Percentiles rank a stretch among this genome's conserved stretches.
These are phyloP conservation scores for Pseudopithomyces chartarum DNA, from an alignment of 2,329 filamentous ascomycete species.

Conservation along the genomic window DNA sequence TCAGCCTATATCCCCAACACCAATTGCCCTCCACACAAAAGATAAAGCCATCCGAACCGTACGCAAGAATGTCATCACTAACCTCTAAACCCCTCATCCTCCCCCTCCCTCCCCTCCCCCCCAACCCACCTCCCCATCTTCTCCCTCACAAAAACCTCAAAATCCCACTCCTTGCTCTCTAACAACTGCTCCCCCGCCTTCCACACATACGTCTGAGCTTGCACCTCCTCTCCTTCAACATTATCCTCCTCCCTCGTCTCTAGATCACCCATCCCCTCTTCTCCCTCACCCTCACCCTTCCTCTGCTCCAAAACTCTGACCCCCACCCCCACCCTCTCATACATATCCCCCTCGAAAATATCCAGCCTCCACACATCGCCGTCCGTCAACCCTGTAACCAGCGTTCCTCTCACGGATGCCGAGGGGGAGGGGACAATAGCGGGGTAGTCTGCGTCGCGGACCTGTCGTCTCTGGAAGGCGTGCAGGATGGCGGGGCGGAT, in stretches of 20 bases:
- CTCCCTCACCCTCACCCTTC: slow-evolving; percentile 18
- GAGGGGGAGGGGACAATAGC: slow-evolving; percentile 62
- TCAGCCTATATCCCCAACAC: slow-evolving; percentile 9
- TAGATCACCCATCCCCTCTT: slow-evolving; percentile 27
- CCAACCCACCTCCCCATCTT: slow-evolving; percentile 69
- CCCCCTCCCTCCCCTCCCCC: slow-evolving; percentile 44
- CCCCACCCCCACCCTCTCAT: slow-evolving; percentile 59
- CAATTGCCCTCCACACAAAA: no score
- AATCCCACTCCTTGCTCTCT: slow-evolving; percentile 84
- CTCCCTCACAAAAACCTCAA: slow-evolving; percentile 77
- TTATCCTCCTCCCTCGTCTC: slow-evolving; percentile 31
- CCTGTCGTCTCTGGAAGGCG: slow-evolving; percentile 72
- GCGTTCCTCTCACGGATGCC: slow-evolving; percentile 70
- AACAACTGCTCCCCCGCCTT: slow-evolving; percentile 58
- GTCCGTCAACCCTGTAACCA: slow-evolving; percentile 77
- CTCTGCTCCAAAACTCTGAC: slow-evolving; percentile 49
- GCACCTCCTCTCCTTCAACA: slow-evolving; percentile 45
- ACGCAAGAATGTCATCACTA: no score
- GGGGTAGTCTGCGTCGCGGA: slow-evolving; percentile 76
- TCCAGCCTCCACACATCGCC: slow-evolving; percentile 78
- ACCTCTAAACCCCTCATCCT: slow-evolving; percentile 54
- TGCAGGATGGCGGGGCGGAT: slow-evolving; percentile 78
- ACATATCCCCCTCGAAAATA: slow-evolving; percentile 79
- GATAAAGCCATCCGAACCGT: no score
- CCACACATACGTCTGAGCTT: slow-evolving; percentile 59